Percentiles rank a stretch among this genome's conserved stretches.
These are phyloP conservation scores for Polyplosphaeria fusca DNA, from an alignment of 495 filamentous ascomycete species.

Conservation along the genomic window DNA sequence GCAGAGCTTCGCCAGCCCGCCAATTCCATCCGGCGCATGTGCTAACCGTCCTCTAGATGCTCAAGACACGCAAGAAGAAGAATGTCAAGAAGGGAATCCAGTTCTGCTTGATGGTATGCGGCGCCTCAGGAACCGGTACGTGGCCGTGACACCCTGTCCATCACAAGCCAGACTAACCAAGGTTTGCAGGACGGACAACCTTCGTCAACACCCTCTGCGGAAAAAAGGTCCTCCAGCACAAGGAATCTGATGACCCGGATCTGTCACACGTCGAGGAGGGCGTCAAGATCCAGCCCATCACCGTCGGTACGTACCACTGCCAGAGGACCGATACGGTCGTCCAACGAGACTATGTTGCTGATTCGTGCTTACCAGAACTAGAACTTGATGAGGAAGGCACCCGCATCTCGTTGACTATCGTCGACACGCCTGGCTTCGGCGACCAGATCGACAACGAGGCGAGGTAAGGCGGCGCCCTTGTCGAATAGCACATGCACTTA, in stretches of 20 bases:
- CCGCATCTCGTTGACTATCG: conserved; percentile 94
- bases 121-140: conserved; percentile 95
- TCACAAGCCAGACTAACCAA: conserved; percentile 2
- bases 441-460: conserved; percentile 99
- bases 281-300: conserved; percentile 96
- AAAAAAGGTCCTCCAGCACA: conserved; percentile 81
- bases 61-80: conserved; percentile 99
- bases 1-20: conserved; percentile 7
- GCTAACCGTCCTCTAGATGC: conserved; percentile 30
- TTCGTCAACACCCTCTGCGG: conserved; percentile 99
- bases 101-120: conserved; percentile 99
- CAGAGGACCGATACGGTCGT: not conserved
- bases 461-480: conserved; percentile 57
- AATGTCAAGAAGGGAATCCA: conserved; percentile 99
- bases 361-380: conserved; percentile 60
- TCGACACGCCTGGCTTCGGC: conserved; percentile 97
- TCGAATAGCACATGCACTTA: not conserved
- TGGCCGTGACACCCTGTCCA: conserved; percentile 12
- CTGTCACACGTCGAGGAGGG: conserved; percentile 92
- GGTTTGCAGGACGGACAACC: conserved; percentile 76
- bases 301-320: conserved; percentile 64
- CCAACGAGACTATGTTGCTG: conserved; percentile 7
- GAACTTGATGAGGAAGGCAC: conserved; percentile 98
- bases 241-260: conserved; percentile 84
- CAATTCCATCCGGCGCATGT: conserved; percentile 28